A percentile compares a stretch with the other conserved stretches of the same genome.
These are phyloP conservation scores for Colletotrichum musicola DNA, from an alignment of 2,329 filamentous ascomycete genomes.

Conservation along the genomic window DNA sequence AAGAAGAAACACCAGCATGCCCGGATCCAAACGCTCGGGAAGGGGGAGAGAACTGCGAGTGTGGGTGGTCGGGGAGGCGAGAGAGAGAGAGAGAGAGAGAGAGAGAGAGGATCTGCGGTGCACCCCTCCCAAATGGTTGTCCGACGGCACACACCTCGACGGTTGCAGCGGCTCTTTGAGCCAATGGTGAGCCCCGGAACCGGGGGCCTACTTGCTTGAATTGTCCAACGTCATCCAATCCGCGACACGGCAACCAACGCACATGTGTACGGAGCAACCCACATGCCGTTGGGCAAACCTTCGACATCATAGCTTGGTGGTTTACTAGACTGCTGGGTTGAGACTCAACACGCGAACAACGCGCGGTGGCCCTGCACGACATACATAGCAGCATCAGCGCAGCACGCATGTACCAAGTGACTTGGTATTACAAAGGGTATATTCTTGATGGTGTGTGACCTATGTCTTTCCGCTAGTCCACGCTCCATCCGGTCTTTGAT, in stretches of 20 bases:
- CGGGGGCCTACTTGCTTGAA: constrained; percentile 18
- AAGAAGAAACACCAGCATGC: background rate
- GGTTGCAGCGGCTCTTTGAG: constrained; percentile 26
- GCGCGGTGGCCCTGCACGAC: background rate
- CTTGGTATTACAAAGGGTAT: constrained; percentile 38
- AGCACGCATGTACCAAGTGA: background rate
- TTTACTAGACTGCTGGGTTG: background rate
- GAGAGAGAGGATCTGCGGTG: constrained; percentile 10
- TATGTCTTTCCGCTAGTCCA: constrained; percentile 20
- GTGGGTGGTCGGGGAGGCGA: constrained; percentile 9
- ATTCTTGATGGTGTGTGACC: constrained; percentile 27
- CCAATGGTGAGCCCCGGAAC: constrained; percentile 21
- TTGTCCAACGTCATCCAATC: constrained; percentile 33
- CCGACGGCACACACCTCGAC: constrained; percentile 1
- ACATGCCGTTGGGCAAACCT: background rate
- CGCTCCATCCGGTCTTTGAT: constrained; percentile 20
- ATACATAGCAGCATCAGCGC: background rate
- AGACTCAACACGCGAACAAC: background rate
- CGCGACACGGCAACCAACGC: background rate
- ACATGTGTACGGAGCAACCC: background rate
- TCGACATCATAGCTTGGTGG: background rate
- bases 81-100: background rate
- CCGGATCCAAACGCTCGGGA: constrained; percentile 8
- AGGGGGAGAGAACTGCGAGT: background rate
- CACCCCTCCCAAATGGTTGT: background rate